A percentile compares a stretch with the other conserved stretches of the same genome.
These are phyloP conservation scores for Geotrichum reessii DNA, from an alignment of 1,139 yeast species.

Conservation along the genomic window DNA sequence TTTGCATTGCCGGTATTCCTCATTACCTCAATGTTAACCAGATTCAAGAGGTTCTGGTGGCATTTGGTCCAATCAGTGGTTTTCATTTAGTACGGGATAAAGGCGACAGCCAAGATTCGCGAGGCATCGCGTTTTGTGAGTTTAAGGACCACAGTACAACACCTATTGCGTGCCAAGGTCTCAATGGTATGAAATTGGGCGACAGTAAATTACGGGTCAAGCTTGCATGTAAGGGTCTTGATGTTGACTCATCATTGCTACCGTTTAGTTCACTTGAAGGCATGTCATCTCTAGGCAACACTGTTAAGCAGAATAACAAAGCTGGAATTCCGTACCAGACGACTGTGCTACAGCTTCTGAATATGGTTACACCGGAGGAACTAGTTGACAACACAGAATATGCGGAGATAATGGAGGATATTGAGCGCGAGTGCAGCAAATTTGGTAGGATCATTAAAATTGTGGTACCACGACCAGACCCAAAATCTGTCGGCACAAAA, in stretches of 20 bases:
- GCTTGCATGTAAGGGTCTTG: constrained; percentile 35
- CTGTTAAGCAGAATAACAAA: constrained; percentile 14
- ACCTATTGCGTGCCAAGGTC: constrained; percentile 30
- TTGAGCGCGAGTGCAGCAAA: constrained; percentile 47
- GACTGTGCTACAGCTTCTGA: constrained; percentile 58
- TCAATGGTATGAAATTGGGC: constrained; percentile 34
- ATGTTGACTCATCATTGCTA: constrained; percentile 27
- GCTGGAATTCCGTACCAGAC: constrained; percentile 28
- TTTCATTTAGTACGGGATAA: constrained; percentile 37
- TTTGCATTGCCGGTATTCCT: constrained; percentile 39
- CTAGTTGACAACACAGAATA: constrained; percentile 48
- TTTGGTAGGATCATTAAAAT: constrained; percentile 52
- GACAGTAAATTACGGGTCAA: constrained; percentile 34
- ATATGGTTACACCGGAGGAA: constrained; percentile 61
- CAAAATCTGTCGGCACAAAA: constrained; percentile 38
- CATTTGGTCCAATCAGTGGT: constrained; percentile 38
- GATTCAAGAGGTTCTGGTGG: constrained; percentile 36
- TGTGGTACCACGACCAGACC: constrained; percentile 62
- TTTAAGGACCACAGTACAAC: constrained; percentile 31
- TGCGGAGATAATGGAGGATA: constrained; percentile 49
- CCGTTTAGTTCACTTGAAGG: constrained; percentile 27
- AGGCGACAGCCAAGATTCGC: constrained; percentile 33
- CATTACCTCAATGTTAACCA: constrained; percentile 37
- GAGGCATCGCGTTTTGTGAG: constrained; percentile 45
- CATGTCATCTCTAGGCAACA: constrained; percentile 22